Percentiles rank a stretch among this genome's conserved stretches.
phyloP scores from a whole-genome alignment of 805 yeast genomes.

The Cyberlindnera americana region DNA sequence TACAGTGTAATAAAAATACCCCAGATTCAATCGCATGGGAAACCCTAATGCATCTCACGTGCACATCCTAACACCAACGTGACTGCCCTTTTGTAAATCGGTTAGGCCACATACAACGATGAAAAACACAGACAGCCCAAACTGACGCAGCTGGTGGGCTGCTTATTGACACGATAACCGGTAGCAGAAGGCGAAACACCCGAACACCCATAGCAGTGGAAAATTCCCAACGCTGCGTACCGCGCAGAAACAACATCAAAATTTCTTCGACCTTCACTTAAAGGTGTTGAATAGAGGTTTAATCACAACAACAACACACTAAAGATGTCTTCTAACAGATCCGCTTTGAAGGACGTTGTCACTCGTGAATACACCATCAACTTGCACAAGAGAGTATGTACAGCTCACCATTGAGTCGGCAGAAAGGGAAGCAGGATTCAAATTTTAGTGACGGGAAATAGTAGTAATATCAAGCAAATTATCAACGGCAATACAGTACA shows the following conservation, averaged over 20 bases:
- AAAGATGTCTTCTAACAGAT: constrained; percentile 48
- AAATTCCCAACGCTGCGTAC: constrained; percentile 10
- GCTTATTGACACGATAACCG: constrained; percentile 5
- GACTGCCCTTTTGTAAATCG: constrained; percentile 10
- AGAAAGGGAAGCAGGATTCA: constrained; percentile 1
- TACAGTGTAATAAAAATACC: background rate
- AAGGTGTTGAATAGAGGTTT: background rate
- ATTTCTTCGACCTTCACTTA: constrained; percentile 14
- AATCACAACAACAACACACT: constrained; percentile 12
- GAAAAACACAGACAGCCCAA: background rate
- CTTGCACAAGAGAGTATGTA: constrained; percentile 97
- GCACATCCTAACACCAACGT: constrained; percentile 1
- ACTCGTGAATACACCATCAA: constrained; percentile 99
- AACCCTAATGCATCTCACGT: constrained; percentile 3
- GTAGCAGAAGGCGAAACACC: constrained; percentile 15
- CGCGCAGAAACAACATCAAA: constrained; percentile 16
- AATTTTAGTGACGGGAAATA: too few relatives aligned
- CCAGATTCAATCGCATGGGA: background rate
- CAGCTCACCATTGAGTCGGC: background rate
- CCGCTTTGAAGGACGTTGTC: constrained; percentile 97
- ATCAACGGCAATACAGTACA: too few relatives aligned
- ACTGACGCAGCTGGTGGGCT: background rate
- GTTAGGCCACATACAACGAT: too few relatives aligned
- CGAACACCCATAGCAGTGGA: constrained; percentile 12
- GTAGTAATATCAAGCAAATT: too few relatives aligned